Conservation (phyloP, 140 eudicot genomes). For the Cichorium intybus region DNA sequence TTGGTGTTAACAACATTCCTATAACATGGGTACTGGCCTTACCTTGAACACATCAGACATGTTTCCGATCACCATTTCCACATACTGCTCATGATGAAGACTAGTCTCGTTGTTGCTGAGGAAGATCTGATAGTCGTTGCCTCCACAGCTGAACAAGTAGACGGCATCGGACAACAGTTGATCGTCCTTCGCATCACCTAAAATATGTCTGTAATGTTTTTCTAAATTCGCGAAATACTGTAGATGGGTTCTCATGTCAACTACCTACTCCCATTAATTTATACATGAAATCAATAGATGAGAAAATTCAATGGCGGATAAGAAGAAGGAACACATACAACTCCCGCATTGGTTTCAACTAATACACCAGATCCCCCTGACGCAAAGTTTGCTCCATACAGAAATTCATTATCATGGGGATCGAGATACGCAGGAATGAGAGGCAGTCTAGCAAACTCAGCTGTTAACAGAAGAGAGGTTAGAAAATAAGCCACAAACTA, state of each 20-base stretch:
- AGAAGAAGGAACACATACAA: slow-evolving; percentile 9
- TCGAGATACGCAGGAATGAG: slow-evolving; percentile 39
- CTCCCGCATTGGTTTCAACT: slow-evolving; percentile 29
- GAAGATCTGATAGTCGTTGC: slow-evolving; percentile 35
- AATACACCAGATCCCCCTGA: slow-evolving; percentile 51
- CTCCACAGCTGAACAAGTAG: slow-evolving; percentile 42
- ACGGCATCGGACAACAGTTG: slow-evolving; percentile 34
- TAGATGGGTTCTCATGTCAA: slow-evolving; percentile 41
- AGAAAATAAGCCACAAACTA: too few species aligned
- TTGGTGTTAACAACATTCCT: too few species aligned
- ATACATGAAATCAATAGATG: not conserved
- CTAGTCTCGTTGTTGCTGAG: slow-evolving; percentile 1
- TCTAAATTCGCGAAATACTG: slow-evolving; percentile 24
- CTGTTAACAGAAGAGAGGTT: slow-evolving; percentile 4
- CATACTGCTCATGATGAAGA: slow-evolving; percentile 23
- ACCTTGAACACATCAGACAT: slow-evolving; percentile 34
- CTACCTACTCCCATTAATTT: slow-evolving; percentile 20
- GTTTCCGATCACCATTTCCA: slow-evolving; percentile 43
- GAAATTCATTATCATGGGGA: slow-evolving; percentile 24
- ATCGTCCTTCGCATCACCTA: slow-evolving; percentile 32
- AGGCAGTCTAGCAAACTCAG: slow-evolving; percentile 43
- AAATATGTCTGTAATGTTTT: slow-evolving; percentile 17
- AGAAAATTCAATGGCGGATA: not conserved
- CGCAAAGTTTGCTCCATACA: slow-evolving; percentile 51
- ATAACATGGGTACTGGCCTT: too few species aligned